Evolutionary conservation across 805 yeast species (phyloP), one percentile per base, ranked within the genome.

Genomic region (Kodamaea neixiangensis): DNA sequence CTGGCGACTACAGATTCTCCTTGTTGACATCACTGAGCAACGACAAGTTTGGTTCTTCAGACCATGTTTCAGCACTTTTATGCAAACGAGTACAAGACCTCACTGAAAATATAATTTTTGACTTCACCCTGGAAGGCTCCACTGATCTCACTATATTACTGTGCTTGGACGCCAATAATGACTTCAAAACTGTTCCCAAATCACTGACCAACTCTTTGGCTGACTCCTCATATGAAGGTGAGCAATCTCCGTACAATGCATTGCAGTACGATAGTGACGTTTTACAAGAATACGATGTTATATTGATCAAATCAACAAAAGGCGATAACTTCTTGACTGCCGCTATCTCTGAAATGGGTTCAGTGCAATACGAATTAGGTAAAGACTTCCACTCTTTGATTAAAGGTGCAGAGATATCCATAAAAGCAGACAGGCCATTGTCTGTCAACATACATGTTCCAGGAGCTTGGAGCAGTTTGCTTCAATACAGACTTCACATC

Each of bases 211-310:
- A 54, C 0, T 66, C 69, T 11, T 59, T 81, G 1, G 67, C 73
- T 3, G 83, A 83, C 29, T 85, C 90, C 0, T 78, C 88, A 0
- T 56, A 68, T 39, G 86, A 80, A n/a, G 86, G 80, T 2, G 70
- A 69, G 0, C 49, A 61, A 2, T 33, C 56, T 2, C 85, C 89
- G 3, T 82, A 80, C 57, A 65, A 78, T 52, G 75, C 81, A 6
- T 39, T 84, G 2, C 75, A 75, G 47, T 64, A 79, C 6, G 68
- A 73, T 10, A 57, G 76, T 0, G 58, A 70, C 0, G 64, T 72
- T 2, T 54, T 85, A 7, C 40, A 69, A 0, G 61, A 67, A 7
- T 85, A 72, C 57, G 85, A 81, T 47, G 71, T 76, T 37, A 67
- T 87, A 15, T 70, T 85, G 0, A 65, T 85, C 37, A 77, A 77